Evolutionary conservation across 306 rosid genomes (phyloP).

Genomic region (Malus sieversii): DNA sequence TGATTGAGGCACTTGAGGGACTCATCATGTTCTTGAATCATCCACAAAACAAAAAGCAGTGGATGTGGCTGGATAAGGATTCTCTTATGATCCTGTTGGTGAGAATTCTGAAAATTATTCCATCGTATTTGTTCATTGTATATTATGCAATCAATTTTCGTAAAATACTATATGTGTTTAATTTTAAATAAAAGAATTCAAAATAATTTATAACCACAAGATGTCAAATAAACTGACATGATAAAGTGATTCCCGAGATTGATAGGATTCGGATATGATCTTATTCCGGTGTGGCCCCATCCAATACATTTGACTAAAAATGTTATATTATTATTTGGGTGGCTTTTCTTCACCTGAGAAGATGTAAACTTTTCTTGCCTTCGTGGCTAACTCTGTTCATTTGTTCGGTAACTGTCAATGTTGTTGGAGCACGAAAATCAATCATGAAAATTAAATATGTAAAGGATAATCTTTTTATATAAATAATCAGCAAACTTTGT

Average conservation of each 20-base stretch:
- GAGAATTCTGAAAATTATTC: too few species aligned
- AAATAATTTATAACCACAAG: too few species aligned
- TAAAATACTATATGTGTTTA: too few species aligned
- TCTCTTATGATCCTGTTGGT: rapidly evolving
- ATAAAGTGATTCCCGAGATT: rapidly evolving
- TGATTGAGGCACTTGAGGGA: background rate
- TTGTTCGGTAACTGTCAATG: conserved; percentile 20
- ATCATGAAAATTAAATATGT: background rate
- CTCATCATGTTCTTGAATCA: background rate
- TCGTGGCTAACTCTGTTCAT: background rate
- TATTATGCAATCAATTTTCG: too few species aligned
- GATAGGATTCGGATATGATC: too few species aligned
- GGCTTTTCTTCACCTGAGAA: conserved; percentile 3
- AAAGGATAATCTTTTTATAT: too few species aligned
- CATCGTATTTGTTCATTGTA: too few species aligned
- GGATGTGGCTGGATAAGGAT: background rate
- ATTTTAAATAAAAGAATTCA: too few species aligned
- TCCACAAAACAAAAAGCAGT: background rate
- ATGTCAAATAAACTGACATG: too few species aligned
- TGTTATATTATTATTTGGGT: background rate
- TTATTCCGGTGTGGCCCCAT: too few species aligned
- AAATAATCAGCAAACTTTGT: background rate
- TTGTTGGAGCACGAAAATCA: background rate
- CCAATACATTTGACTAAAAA: background rate
- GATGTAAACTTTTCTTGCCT: background rate